A percentile compares a stretch with the other conserved stretches of the same genome.
Conservation (phyloP, 352 stramenopile genomes). For the Pythium chondricola region DNA sequence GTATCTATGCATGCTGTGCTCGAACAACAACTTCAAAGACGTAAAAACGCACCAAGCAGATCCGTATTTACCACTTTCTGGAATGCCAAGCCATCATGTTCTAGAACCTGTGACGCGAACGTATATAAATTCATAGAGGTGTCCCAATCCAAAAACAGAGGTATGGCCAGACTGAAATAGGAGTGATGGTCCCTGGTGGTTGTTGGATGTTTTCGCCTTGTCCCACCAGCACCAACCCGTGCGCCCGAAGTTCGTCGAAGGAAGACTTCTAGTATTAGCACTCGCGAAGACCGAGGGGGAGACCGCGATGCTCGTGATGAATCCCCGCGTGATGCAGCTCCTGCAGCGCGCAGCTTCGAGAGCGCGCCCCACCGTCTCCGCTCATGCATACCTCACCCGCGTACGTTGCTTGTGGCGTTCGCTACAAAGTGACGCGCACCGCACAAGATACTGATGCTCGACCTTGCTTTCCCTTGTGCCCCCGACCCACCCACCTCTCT, state of each 20-base stretch:
- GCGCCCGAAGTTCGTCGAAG: constrained; percentile 17
- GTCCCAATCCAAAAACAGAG: neutral
- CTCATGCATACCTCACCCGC: constrained; percentile 3
- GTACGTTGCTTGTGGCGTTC: constrained; percentile 12
- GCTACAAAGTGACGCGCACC: neutral
- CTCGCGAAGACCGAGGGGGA: neutral
- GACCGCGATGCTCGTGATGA: constrained; percentile 36
- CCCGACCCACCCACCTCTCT: too few species aligned
- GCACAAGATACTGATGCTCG: neutral
- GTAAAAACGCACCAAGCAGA: constrained; percentile 4
- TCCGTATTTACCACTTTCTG: constrained; percentile 4
- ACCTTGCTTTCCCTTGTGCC: too few species aligned
- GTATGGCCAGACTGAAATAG: neutral
- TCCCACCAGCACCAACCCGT: neutral
- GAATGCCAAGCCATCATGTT: constrained; percentile 8
- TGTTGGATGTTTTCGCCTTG: constrained; percentile 8
- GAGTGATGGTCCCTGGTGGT: constrained; percentile 4
- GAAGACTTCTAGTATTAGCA: too few species aligned
- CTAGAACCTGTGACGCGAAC: constrained; percentile 17
- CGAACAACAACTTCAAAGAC: constrained; percentile 20
- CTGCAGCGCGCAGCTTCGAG: constrained; percentile 20
- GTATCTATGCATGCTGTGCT: constrained; percentile 5
- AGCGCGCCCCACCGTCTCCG: constrained; percentile 6
- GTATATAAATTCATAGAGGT: constrained; percentile 7
- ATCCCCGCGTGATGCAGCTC: constrained; percentile 25